Base-by-base conservation (phyloP, 164 flowering plant genomes). In the Piper longum region DNA sequence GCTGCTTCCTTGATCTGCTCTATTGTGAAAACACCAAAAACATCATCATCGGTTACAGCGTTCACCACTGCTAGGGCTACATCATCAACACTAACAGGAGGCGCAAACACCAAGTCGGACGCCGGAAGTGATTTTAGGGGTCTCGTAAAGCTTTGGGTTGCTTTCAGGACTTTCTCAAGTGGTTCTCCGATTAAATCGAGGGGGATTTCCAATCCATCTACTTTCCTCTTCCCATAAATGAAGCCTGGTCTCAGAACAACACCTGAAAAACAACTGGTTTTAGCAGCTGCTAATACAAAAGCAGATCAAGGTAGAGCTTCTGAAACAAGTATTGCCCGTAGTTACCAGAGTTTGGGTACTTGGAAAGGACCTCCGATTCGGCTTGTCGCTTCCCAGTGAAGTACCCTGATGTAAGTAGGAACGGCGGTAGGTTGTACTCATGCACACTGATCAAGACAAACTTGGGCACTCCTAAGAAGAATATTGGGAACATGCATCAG, bases 1-100 rank as follows among this genome's bases (percentile, higher is more conserved):
- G 97, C 96, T 45, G 99, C 97, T 81, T 85, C 89, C 77, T 87
- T 86, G 76, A 93, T 93, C 78, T 93, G 99, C 58, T 88, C 89
- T 12, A 93, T 88, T 36, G 95, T 88, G 75, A 88, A 88, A 70
- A 88, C 72, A 57, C 99, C 99, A 66, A 93, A 93, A 76, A 84
- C 69, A 56, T 93, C 92, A 56, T 88, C 91, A 68, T 90, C 96
- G n/a, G 19, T 66, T 14, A 88, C 76, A 39, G 86, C 95, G 70
- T 85, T 87, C 43, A 90, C 67, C 7, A 72, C 92, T 3, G 99
- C 97, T 48, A 73, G 67, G 4, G 98, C 97, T 62, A 90, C 81
- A 75, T 88, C 96, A 67, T 90, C 97, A 7, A 87, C 97, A 66
- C 82, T 90, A 4, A 90, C 78, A 16, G 97, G 97, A 16, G 96